Percentiles rank a stretch among this genome's conserved stretches.
phyloP scores from a whole-genome alignment of 345 rosid species.

The Salix suchowensis region DNA sequence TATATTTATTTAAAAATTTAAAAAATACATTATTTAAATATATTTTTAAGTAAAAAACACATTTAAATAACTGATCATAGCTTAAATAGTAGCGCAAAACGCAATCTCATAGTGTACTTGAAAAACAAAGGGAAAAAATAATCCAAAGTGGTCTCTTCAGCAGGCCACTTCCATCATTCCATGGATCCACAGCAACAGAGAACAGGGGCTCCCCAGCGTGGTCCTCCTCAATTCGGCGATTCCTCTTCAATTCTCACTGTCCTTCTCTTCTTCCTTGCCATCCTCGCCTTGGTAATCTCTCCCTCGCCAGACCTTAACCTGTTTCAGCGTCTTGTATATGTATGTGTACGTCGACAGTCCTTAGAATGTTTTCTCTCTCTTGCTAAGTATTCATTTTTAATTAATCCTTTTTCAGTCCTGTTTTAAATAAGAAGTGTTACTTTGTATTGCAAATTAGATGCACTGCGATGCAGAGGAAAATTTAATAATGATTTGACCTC shows the following conservation, averaged over 20 bases:
- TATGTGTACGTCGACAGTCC: not conserved
- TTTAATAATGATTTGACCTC: not conserved
- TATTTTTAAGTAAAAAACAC: no score
- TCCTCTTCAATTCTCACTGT: conserved; percentile 24
- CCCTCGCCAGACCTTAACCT: not conserved
- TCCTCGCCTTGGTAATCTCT: conserved; percentile 39
- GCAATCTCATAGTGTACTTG: not conserved
- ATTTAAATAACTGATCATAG: no score
- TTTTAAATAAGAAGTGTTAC: not conserved
- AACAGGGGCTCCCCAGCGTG: conserved; percentile 25
- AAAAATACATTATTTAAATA: no score
- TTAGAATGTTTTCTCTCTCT: not conserved
- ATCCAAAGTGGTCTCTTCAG: not conserved
- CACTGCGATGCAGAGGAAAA: not conserved
- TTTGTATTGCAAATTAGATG: not conserved
- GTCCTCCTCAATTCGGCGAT: conserved; percentile 29
- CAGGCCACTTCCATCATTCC: not conserved
- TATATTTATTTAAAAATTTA: no score
- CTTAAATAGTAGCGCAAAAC: not conserved
- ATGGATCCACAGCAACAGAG: conserved; percentile 21
- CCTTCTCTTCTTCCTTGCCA: conserved; percentile 35
- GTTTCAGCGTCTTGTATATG: not conserved
- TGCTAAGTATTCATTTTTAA: not conserved
- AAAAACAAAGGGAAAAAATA: not conserved
- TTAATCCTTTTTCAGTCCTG: not conserved